phyloP scores from a whole-genome alignment of 2,329 filamentous ascomycete genomes.

The Sporothrix protearum region DNA sequence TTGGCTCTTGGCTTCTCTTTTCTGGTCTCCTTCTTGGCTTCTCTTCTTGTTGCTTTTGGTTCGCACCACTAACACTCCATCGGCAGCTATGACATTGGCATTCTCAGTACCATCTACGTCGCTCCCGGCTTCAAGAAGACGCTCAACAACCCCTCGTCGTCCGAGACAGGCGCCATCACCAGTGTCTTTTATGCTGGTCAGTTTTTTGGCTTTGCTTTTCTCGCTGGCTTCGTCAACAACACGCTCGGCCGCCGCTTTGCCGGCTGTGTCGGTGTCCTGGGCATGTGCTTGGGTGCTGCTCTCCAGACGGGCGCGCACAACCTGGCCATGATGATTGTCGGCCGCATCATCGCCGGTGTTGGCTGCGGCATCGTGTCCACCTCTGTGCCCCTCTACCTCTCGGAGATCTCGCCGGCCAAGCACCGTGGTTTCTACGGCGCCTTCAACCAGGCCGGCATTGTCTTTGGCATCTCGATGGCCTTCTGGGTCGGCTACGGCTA shows the following conservation, averaged over 20 bases:
- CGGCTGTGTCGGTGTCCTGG: slow-evolving; percentile 25
- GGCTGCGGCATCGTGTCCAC: slow-evolving; percentile 29
- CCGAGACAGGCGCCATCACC: slow-evolving; percentile 28
- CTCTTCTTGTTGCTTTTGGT: background rate
- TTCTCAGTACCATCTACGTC: slow-evolving; percentile 30
- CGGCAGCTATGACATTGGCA: slow-evolving; percentile 26
- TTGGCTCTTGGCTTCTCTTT: background rate
- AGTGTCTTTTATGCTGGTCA: slow-evolving; percentile 31
- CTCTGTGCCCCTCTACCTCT: slow-evolving; percentile 28
- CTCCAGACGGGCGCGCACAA: slow-evolving; percentile 27
- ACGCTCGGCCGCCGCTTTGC: slow-evolving; percentile 29
- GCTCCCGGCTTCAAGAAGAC: slow-evolving; percentile 29
- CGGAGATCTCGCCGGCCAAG: slow-evolving; percentile 27
- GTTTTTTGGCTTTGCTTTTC: slow-evolving; percentile 28
- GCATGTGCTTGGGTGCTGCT: slow-evolving; percentile 27
- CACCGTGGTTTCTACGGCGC: slow-evolving; percentile 28
- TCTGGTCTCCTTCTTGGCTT: background rate
- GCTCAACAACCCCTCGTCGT: slow-evolving; percentile 27
- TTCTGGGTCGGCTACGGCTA: slow-evolving; percentile 37
- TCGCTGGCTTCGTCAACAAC: slow-evolving; percentile 27
- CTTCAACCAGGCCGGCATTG: slow-evolving; percentile 29
- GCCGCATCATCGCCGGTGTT: slow-evolving; percentile 28
- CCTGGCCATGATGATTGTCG: slow-evolving; percentile 28
- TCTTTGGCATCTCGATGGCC: slow-evolving; percentile 29
- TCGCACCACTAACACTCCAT: background rate